phyloP scores from a whole-genome alignment of 345 rosid genomes.

The Populus deltoides region DNA sequence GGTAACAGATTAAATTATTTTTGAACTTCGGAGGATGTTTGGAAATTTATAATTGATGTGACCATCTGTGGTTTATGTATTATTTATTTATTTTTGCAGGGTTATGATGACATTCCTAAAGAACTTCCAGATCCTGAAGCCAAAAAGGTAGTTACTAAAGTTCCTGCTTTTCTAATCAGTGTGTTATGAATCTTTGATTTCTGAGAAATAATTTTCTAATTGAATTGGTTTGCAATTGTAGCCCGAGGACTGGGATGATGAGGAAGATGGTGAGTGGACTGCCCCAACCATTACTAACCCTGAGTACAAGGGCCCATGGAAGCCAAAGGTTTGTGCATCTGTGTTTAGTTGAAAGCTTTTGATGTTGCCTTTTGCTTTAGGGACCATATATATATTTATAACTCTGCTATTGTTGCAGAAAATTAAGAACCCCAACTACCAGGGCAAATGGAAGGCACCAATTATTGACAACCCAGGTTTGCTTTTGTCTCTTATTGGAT shows the following conservation, averaged over 20 bases:
- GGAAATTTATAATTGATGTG: neutral
- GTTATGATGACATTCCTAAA: conserved; percentile 93
- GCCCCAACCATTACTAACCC: conserved; percentile 95
- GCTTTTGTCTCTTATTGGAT: neutral
- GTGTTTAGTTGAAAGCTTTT: conserved; percentile 1
- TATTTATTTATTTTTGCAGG: conserved; percentile 30
- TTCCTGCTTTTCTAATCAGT: neutral
- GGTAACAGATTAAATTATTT: conserved; percentile 31
- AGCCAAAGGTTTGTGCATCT: conserved; percentile 63
- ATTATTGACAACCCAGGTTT: conserved; percentile 96
- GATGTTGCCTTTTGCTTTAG: neutral
- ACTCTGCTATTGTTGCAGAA: conserved; percentile 43
- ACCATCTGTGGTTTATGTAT: neutral
- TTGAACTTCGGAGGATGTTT: neutral
- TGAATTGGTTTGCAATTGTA: conserved; percentile 19
- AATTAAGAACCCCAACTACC: conserved; percentile 92
- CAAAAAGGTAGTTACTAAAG: conserved; percentile 53
- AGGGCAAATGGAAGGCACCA: conserved; percentile 98
- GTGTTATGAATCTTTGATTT: neutral
- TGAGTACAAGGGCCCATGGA: conserved; percentile 95
- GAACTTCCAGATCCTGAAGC: conserved; percentile 88
- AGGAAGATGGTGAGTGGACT: conserved; percentile 99
- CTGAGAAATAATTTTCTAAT: conserved; percentile 4
- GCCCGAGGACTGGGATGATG: conserved; percentile 99
- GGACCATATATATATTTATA: neutral